phyloP scores from a whole-genome alignment of 352 stramenopile species.

The Phytophthora crassamura region DNA sequence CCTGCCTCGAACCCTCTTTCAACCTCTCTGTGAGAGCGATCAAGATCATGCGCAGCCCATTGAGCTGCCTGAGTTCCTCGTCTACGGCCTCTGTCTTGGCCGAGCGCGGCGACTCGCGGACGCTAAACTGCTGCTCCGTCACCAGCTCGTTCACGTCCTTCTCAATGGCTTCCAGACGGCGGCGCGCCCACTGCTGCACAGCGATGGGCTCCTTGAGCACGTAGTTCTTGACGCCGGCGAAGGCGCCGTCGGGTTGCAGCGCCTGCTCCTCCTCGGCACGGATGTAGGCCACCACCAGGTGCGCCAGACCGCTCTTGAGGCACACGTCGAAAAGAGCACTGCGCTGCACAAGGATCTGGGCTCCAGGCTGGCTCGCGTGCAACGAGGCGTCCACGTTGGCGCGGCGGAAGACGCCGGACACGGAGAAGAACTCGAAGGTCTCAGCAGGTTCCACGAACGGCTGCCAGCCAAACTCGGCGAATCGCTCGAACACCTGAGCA shows the following conservation, averaged over 20 bases:
- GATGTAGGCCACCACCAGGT: slow-evolving; percentile 79
- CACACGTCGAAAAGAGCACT: slow-evolving; percentile 83
- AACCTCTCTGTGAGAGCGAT: slow-evolving; percentile 76
- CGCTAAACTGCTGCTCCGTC: slow-evolving; percentile 54
- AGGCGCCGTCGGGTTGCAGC: slow-evolving; percentile 29
- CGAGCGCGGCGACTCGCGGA: slow-evolving; percentile 35
- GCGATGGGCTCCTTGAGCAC: slow-evolving; percentile 84
- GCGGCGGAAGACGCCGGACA: slow-evolving; percentile 76
- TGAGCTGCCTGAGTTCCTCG: slow-evolving; percentile 61
- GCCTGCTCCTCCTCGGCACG: slow-evolving; percentile 42
- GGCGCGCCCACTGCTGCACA: slow-evolving; percentile 79
- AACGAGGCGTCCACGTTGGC: slow-evolving; percentile 67
- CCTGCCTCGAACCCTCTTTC: slow-evolving; percentile 65
- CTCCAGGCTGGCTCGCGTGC: slow-evolving; percentile 35
- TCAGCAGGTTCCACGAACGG: slow-evolving; percentile 81
- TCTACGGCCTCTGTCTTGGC: slow-evolving; percentile 49
- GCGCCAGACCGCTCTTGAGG: slow-evolving; percentile 69
- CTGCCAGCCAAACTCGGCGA: slow-evolving; percentile 81
- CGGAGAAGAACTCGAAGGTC: slow-evolving; percentile 88
- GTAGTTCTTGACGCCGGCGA: slow-evolving; percentile 55
- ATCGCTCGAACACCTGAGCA: slow-evolving; percentile 73
- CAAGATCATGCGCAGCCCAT: slow-evolving; percentile 67
- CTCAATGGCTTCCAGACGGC: slow-evolving; percentile 62
- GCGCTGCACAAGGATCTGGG: slow-evolving; percentile 62
- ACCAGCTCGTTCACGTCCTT: slow-evolving; percentile 60